Base-by-base conservation (phyloP, 306 rosid species). In the Malus domestica region DNA sequence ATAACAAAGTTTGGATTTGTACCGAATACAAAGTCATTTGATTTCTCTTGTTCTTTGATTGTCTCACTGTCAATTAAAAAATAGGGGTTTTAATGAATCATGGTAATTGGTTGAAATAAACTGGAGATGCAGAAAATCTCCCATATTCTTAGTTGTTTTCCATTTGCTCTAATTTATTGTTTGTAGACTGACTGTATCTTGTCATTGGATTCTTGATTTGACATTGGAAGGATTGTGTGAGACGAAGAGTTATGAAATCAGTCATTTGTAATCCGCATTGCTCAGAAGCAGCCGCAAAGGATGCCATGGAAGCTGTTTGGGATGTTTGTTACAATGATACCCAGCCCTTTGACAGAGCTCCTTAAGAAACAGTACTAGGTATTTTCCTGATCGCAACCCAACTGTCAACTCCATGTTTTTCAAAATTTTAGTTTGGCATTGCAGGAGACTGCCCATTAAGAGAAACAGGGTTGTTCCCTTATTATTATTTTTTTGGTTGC, bases 281-380 rank as follows among this genome's bases (percentile, higher is more conserved):
- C 85, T 80, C 89, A 27, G 88, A 84, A 65, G 76, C 83, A 35
- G 85, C 86, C 35, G 89, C 92, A 52, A 95, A 88, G 83, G 92
- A 93, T 72, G 90, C 92, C 77, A 84, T 92, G 97, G 98, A 94
- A 77, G 91, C 93, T 55, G 93, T 90, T 38, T 94, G 98, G 98
- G 96, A 95, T 81, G 76, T 79, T 79, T 92, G 98, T 82, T 94
- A 91, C 71, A 90, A 92, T 58, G 98, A 95, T 68, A 90, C 93
- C 2, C 69, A 86, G 59, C 98, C 97, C 59, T 95, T 90, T 62
- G 92, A 92, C 67, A 84, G 86, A 83, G 95, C 95, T 85, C 93
- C 96, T 16, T 91, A 82, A 93, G 27, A 68, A 7, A 19, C 66
- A 64, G 15, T 42, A 71, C 23, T 58, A 19, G 23, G 74, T 11